Evolutionary conservation across 768 basidiomycete genomes (phyloP), one percentile per base, ranked within the genome.

Genomic region (Rhodotorula kratochvilovae): DNA sequence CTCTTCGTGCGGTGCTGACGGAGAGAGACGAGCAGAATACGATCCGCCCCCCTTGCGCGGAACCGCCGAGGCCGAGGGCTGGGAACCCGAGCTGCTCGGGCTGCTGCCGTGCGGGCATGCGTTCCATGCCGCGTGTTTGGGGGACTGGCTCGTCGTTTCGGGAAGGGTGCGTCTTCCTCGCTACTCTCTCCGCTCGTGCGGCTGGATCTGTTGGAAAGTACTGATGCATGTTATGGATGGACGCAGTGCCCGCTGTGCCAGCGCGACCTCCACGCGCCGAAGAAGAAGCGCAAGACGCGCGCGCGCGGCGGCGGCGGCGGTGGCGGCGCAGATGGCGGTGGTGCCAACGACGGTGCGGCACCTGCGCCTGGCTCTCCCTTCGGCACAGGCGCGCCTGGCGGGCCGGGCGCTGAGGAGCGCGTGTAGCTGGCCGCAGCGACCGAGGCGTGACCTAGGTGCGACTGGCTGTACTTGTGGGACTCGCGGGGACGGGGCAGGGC

Each of bases 211-310:
- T 33, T 25, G 0, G 10, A 25, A 10, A 27, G 27, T 39, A 10
- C 21, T 35, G 27, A 33, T 29, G 33, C 7, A 11, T 42, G 5
- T 0, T 23, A 0, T 5, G 1, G 17, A 7, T 21, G 45, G 45
- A 45, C 17, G 33, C 17, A 70, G 73, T 74, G 73, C 31, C 66
- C 73, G 35, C 50, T 74, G 0, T 74, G 68, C 61, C 73, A 74
- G 35, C 31, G 56, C 1, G 54, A 68, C 2, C 68, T 74, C 23
- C 31, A 65, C 27, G 66, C 63, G 54, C 54, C 46, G n/a, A 46
- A 39, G 29, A 46, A 39, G 29, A 57, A 43, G n/a, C 29, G 50
- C 15, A 63, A 58, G 15, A 10, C 10, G 1, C 19, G 35, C 35
- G 21, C 21, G 23, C 36, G 56, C 3, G 36, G 45, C 15, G 45